phyloP scores from a whole-genome alignment of 2,329 filamentous ascomycete genomes.

The Phyllosticta citrichinensis region DNA sequence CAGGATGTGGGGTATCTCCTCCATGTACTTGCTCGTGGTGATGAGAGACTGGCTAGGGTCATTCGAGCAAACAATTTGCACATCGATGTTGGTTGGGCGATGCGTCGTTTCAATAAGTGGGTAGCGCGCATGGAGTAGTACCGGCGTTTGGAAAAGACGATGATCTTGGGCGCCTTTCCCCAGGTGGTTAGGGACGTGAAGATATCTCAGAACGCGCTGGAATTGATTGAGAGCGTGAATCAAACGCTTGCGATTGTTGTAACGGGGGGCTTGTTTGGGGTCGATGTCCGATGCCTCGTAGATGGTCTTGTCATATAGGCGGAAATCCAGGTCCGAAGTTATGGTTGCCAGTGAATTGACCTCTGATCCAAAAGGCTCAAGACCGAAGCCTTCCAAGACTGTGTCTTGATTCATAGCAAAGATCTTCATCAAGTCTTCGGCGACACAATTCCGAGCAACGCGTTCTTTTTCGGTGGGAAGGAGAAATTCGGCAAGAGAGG shows the following conservation, averaged over 20 bases:
- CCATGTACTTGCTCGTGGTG: conserved; percentile 37
- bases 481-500: conserved; percentile 35
- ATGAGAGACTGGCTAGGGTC: conserved; percentile 31
- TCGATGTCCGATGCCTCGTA: not conserved
- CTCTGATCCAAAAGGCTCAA: conserved; percentile 45
- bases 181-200: not conserved
- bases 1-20: conserved; percentile 40
- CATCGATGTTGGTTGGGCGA: conserved; percentile 35
- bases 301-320: conserved; percentile 19
- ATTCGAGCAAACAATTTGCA: conserved; percentile 43
- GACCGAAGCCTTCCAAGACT: conserved; percentile 8
- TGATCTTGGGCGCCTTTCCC: not conserved
- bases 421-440: conserved; percentile 14
- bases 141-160: not conserved
- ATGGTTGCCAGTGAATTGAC: conserved; percentile 42
- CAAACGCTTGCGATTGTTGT: not conserved
- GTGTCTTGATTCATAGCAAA: not conserved
- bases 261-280: not conserved
- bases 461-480: conserved; percentile 35
- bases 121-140: conserved; percentile 19
- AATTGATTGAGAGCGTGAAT: not conserved
- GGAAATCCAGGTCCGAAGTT: conserved; percentile 46
- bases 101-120: conserved; percentile 37
- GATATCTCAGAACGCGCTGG: not conserved
- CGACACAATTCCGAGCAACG: conserved; percentile 25